Evolutionary conservation across 495 filamentous ascomycete genomes (phyloP), one percentile per base, ranked within the genome.

Genomic region (Penicillium steckii): DNA sequence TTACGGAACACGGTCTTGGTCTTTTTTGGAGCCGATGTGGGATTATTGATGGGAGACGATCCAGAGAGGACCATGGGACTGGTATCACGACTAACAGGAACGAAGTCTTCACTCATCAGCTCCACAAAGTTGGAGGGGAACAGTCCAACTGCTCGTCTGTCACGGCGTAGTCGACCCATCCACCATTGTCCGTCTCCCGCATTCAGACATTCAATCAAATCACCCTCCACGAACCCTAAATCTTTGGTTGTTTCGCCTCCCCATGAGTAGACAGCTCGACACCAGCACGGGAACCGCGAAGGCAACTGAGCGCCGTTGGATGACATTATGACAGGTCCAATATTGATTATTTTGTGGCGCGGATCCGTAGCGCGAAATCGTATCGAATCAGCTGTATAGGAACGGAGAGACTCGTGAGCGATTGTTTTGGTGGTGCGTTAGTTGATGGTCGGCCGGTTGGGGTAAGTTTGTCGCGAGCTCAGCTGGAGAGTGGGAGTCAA

Each of bases 121-220:
- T 95, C 84, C 53, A 98, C 94, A 66, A 97, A 98, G 68, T 98
- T 98, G 37, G 92, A 97, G 2, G 94, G 94, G 61, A 98, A 98
- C 18, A 94, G 71, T 40, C 94, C 94, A 56, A 95, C 83, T 58
- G 91, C 91, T 52, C 89, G 81, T 65, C 85, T 84, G 67, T 97
- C 94, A 50, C 95, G 82, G 56, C 83, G 85, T 64, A 97, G 66
- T 42, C 93, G 84, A 22, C 94, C 94, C 73, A 89, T 96, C 94
- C 94, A 98, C 95, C 94, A 98, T 46, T 88, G 88, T 23, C 95
- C 95, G 72, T 98, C 94, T 46, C 94, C 94, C 2, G 94, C 94
- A 68, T 97, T 98, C 17, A 98, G 78, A 65, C 91, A 96, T 81
- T 98, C 94, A 64, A 98, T 98, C 52, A 97, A 73, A 71, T 98